These are phyloP conservation scores for Sanguinoderma infundibulare DNA, from an alignment of 1,284 basidiomycete genomes.

Conservation along the genomic window DNA sequence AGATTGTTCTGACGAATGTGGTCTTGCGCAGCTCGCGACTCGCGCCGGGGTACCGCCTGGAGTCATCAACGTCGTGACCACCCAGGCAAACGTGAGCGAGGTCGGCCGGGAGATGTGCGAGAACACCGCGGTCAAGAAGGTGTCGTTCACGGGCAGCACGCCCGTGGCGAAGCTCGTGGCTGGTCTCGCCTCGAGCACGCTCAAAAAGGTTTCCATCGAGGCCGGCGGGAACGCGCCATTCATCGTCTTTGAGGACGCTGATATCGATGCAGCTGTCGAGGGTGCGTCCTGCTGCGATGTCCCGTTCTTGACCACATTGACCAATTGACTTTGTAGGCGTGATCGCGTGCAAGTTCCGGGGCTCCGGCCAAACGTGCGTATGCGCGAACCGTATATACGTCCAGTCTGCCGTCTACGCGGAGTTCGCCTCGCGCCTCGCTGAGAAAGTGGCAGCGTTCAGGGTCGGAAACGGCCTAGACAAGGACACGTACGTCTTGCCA, in stretches of 20 bases:
- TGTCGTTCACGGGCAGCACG: constrained; percentile 95
- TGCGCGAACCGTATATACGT: constrained; percentile 89
- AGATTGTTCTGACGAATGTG: neutral
- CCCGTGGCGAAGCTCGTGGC: constrained; percentile 91
- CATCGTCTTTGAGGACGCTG: constrained; percentile 97
- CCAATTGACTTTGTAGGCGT: constrained; percentile 53
- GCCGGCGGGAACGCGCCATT: constrained; percentile 92
- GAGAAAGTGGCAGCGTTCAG: constrained; percentile 90
- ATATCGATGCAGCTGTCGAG: constrained; percentile 93
- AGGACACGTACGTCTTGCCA: constrained; percentile 66
- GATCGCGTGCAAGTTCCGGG: constrained; percentile 90
- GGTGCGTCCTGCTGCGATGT: constrained; percentile 42
- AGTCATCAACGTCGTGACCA: constrained; percentile 94
- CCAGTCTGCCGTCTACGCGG: constrained; percentile 83
- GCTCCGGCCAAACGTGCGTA: constrained; percentile 90
- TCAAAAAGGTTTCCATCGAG: constrained; percentile 93
- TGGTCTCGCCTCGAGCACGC: constrained; percentile 79
- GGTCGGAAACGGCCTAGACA: constrained; percentile 88
- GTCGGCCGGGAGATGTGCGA: constrained; percentile 87
- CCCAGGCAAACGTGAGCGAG: constrained; percentile 78
- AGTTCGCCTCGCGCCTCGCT: constrained; percentile 83
- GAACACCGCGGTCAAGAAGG: constrained; percentile 79
- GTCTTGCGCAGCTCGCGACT: constrained; percentile 61
- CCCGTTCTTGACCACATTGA: neutral
- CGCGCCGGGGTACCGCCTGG: constrained; percentile 94